Percentiles rank a stretch among this genome's conserved stretches.
Evolutionary conservation across 2,329 filamentous ascomycete genomes (phyloP).

Genomic region (Macrophomina pseudophaseolina): DNA sequence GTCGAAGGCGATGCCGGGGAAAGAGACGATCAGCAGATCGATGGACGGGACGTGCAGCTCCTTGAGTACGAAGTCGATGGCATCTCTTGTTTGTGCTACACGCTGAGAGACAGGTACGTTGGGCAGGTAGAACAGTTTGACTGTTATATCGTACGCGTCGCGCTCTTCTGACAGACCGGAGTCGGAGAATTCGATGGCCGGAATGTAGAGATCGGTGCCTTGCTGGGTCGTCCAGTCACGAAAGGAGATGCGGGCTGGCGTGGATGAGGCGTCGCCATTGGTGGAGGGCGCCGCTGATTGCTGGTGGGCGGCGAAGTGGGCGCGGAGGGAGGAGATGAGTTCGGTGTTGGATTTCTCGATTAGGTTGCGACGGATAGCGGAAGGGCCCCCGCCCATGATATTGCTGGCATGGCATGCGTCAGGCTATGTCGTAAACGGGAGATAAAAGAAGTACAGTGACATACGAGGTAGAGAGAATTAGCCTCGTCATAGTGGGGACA

Average conservation of each 20-base stretch:
- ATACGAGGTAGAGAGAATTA: slow-evolving; percentile 86
- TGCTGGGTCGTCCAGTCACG: slow-evolving; percentile 69
- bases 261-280: slow-evolving; percentile 37
- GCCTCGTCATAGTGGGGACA: slow-evolving; percentile 58
- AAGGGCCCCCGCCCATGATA: slow-evolving; percentile 82
- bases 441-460: slow-evolving; percentile 39
- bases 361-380: slow-evolving; percentile 79
- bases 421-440: slow-evolving; percentile 30
- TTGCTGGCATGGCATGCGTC: slow-evolving; percentile 70
- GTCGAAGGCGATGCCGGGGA: slow-evolving; percentile 91
- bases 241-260: slow-evolving; percentile 42
- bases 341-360: slow-evolving; percentile 90
- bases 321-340: slow-evolving; percentile 83
- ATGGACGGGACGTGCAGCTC: slow-evolving; percentile 77
- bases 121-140: slow-evolving; percentile 92
- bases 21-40: slow-evolving; percentile 89
- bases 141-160: slow-evolving; percentile 88
- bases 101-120: slow-evolving; percentile 68
- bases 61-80: slow-evolving; percentile 77
- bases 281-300: slow-evolving; percentile 51
- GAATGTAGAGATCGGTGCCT: slow-evolving; percentile 68
- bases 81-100: slow-evolving; percentile 74
- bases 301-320: slow-evolving; percentile 79
- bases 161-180: slow-evolving; percentile 80
- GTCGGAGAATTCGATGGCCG: slow-evolving; percentile 73